Conservation (phyloP, 2,329 filamentous ascomycete genomes). For the Cryphonectria carpinicola region DNA sequence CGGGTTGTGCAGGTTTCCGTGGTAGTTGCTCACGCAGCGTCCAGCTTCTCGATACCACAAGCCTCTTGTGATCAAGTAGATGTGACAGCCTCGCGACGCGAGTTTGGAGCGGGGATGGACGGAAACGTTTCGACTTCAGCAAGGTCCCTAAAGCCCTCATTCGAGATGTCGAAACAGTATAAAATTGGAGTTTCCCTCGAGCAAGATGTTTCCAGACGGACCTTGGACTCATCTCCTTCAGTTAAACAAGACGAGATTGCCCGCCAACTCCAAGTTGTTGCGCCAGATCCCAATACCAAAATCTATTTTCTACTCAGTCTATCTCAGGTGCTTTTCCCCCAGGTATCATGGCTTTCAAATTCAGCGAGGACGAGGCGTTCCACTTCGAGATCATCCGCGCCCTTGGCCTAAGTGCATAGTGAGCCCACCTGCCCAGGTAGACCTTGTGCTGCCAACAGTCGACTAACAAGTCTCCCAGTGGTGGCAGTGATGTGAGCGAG, state of each 20-base stretch:
- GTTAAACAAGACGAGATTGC: not conserved
- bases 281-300: not conserved
- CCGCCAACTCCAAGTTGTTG: not conserved
- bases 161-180: not conserved
- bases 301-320: not conserved
- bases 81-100: not conserved
- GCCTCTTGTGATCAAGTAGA: not conserved
- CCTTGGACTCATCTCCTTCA: not conserved
- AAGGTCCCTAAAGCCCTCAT: not conserved
- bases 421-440: not conserved
- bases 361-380: not conserved
- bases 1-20: not conserved
- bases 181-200: not conserved
- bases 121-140: not conserved
- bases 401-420: not conserved
- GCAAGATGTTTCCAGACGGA: not conserved
- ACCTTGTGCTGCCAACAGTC: not conserved
- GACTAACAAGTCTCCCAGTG: not conserved
- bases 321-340: not conserved
- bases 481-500: slow-evolving; percentile 7
- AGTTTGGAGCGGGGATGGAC: not conserved
- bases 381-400: slow-evolving; percentile 7
- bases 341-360: slow-evolving; percentile 2
- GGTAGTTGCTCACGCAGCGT: not conserved
- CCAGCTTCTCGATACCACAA: not conserved